phyloP scores from a whole-genome alignment of 352 stramenopile species.

The Pythium scleroteichum region DNA sequence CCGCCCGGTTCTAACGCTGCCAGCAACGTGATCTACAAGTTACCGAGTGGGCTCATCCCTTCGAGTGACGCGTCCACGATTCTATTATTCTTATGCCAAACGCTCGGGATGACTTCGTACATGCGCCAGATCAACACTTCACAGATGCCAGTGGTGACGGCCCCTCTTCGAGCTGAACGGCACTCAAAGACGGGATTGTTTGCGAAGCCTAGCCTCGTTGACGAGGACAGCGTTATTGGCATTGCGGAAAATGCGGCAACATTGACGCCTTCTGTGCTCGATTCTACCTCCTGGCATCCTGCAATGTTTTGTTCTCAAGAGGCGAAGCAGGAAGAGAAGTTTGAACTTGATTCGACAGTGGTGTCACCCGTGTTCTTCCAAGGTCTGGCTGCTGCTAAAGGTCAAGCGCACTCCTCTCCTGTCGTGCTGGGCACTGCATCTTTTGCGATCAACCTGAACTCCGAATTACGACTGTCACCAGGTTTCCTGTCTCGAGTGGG shows the following conservation, averaged over 20 bases:
- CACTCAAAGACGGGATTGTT: slow-evolving; percentile 5
- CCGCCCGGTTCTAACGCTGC: slow-evolving; percentile 44
- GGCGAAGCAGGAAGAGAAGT: neutral
- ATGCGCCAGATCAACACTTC: slow-evolving; percentile 29
- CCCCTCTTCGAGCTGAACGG: slow-evolving; percentile 12
- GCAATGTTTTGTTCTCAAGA: slow-evolving; percentile 10
- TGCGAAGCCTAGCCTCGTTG: neutral
- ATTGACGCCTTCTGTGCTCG: no score
- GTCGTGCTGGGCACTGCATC: slow-evolving; percentile 46
- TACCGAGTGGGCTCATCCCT: slow-evolving; percentile 23
- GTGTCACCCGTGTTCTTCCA: slow-evolving; percentile 14
- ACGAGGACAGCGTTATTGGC: neutral
- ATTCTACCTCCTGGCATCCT: slow-evolving; percentile 6
- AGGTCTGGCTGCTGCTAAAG: neutral
- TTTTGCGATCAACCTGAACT: slow-evolving; percentile 85
- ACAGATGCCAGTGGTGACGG: neutral
- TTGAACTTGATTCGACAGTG: neutral
- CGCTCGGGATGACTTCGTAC: slow-evolving; percentile 33
- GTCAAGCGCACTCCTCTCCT: neutral
- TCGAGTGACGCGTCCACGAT: slow-evolving; percentile 16
- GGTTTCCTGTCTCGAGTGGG: slow-evolving; percentile 74
- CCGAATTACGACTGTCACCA: slow-evolving; percentile 73
- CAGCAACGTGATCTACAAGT: slow-evolving; percentile 44
- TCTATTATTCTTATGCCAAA: slow-evolving; percentile 35
- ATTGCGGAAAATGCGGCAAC: neutral